Evolutionary conservation across 2,329 filamentous ascomycete genomes (phyloP), one percentile per base, ranked within the genome.

Genomic region (Ophiostoma ips): DNA sequence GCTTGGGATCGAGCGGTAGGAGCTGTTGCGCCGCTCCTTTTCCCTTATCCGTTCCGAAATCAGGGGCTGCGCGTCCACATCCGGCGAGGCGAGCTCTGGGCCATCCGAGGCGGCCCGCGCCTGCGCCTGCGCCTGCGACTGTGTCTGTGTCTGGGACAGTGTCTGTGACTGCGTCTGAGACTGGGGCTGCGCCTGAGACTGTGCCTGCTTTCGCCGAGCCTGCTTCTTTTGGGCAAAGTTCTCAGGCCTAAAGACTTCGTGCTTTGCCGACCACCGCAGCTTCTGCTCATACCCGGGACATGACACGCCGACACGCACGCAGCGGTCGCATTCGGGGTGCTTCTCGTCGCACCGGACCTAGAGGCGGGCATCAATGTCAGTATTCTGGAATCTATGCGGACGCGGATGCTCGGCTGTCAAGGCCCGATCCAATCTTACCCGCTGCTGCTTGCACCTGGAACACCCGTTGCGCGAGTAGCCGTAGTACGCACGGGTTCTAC

Each of bases 251-350:
- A 55, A 52, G n/a, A 69, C 63, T 56, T 71, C 68, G 57, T 71
- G 69, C 55, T 71, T 72, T 44, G 66, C 68, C 10, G 66, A 70
- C 69, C 69, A 72, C 47, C 68, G 68, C 41, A 71, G 57, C 46
- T 64, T 66, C 58, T 69, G 68, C 55, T 65, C 64, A 47, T 70
- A 71, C 6, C 69, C 69, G 31, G 69, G 69, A 53, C 69, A 72
- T 24, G 61, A 53, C n/a, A 65, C 61, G 31, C 66, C 65, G 28
- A 66, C 63, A 48, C 64, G 66, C 46, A 62, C 61, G 57, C 69
- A 72, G 51, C 69, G 67, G 31, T 64, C 58, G 55, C 69, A 72
- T 36, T 52, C 51, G 1, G 56, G 56, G 8, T 57, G 53, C 13
- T 46, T 40, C 35, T 57, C 56, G 15, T 57, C 55, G 16, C 56